These are phyloP conservation scores for Hypericum perforatum DNA, from an alignment of 345 rosid genomes.

Conservation along the genomic window DNA sequence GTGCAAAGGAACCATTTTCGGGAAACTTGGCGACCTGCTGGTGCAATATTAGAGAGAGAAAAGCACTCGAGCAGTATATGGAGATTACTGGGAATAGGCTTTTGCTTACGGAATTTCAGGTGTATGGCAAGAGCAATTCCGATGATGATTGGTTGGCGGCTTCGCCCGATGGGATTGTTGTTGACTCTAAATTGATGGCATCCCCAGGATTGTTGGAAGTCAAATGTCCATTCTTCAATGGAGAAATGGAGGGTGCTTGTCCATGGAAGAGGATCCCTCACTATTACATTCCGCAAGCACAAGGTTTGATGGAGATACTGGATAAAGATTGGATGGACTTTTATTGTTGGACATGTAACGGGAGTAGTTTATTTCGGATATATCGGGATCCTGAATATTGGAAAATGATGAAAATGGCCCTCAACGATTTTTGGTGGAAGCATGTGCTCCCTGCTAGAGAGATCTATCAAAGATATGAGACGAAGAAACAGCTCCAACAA, in stretches of 20 bases:
- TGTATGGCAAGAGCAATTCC: constrained; percentile 19
- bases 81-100: constrained; percentile 36
- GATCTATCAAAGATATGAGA: constrained; percentile 20
- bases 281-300: constrained; percentile 56
- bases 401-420: constrained; percentile 47
- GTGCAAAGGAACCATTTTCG: constrained; percentile 44
- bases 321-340: constrained; percentile 79
- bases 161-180: constrained; percentile 79
- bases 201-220: constrained; percentile 54
- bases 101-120: constrained; percentile 38
- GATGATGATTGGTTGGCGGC: constrained; percentile 70
- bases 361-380: constrained; percentile 61
- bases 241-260: constrained; percentile 23
- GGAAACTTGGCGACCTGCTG: constrained; percentile 42
- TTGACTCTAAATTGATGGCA: constrained; percentile 39
- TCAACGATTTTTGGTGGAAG: constrained; percentile 69
- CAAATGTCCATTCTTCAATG: constrained; percentile 52
- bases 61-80: constrained; percentile 51
- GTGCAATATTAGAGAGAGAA: constrained; percentile 45
- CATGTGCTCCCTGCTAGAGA: constrained; percentile 74
- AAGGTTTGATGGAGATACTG: constrained; percentile 76
- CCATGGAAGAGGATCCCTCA: constrained; percentile 64
- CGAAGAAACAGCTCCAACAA: constrained; percentile 34
- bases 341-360: constrained; percentile 60
- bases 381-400: constrained; percentile 47